Percentiles rank a stretch among this genome's conserved stretches.
Evolutionary conservation across 139 green algal genomes (phyloP).

Genomic region (Tetradesmus obliquus): DNA sequence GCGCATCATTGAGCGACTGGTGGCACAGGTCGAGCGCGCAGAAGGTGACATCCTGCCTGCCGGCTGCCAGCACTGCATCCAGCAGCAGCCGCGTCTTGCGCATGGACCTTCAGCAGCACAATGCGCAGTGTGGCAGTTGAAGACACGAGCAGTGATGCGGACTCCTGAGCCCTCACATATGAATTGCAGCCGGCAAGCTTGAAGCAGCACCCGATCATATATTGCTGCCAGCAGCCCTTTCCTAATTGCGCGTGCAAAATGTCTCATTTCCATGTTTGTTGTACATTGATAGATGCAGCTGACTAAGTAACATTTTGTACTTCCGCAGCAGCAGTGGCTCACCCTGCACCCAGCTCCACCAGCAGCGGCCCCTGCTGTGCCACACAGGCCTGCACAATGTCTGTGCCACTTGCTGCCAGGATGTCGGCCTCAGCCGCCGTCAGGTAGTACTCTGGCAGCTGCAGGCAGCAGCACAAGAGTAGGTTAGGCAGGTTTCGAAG

Average conservation of each 20-base stretch:
- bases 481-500: too few species aligned
- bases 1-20: neutral
- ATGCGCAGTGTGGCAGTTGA: neutral
- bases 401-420: neutral
- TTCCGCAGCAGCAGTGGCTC: neutral
- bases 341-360: slow-evolving; percentile 32
- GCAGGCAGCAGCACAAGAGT: neutral
- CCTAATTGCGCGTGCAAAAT: too few species aligned
- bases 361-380: neutral
- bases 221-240: too few species aligned
- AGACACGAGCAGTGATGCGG: neutral
- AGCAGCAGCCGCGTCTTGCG: slow-evolving; percentile 39
- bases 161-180: neutral
- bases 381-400: slow-evolving; percentile 1
- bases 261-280: too few species aligned
- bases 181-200: too few species aligned
- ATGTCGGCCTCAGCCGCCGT: slow-evolving; percentile 32
- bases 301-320: neutral
- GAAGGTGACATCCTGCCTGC: neutral
- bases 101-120: slow-evolving; percentile 29
- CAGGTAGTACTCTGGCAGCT: slow-evolving; percentile 39
- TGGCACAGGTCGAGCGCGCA: slow-evolving; percentile 23
- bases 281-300: too few species aligned
- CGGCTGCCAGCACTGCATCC: slow-evolving; percentile 2
- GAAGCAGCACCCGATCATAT: too few species aligned